Evolutionary conservation across 1,284 basidiomycete genomes (phyloP).

Genomic region (Coriolopsis trogii): DNA sequence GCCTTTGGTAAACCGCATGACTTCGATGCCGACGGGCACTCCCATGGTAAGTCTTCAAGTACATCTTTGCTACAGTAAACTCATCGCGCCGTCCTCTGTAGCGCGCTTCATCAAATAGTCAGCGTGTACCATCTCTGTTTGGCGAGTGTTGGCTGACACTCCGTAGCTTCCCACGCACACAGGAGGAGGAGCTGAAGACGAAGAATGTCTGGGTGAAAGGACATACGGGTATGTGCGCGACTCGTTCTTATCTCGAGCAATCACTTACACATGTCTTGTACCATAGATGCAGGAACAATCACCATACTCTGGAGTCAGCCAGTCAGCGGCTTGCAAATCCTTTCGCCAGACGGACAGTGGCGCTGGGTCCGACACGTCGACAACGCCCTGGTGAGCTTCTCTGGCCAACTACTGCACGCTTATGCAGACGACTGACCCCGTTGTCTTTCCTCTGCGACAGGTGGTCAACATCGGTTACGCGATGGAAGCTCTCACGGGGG

Average conservation of each 20-base stretch:
- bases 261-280: too few species aligned
- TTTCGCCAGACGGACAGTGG: constrained; percentile 53
- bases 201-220: constrained; percentile 64
- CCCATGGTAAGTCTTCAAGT: constrained; percentile 32
- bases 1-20: constrained; percentile 33
- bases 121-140: neutral
- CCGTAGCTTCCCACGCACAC: constrained; percentile 33
- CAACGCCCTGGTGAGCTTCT: constrained; percentile 52
- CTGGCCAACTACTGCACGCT: neutral
- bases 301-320: constrained; percentile 63
- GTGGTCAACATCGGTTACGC: constrained; percentile 63
- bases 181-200: constrained; percentile 52
- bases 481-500: constrained; percentile 57
- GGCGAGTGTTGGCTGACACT: neutral
- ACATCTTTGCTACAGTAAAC: too few species aligned
- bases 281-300: constrained; percentile 54
- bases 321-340: constrained; percentile 57
- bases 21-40: constrained; percentile 28
- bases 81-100: too few species aligned
- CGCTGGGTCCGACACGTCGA: constrained; percentile 61
- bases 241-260: too few species aligned
- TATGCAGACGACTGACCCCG: too few species aligned
- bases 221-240: constrained; percentile 56
- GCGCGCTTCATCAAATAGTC: constrained; percentile 41
- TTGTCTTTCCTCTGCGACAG: constrained; percentile 23